phyloP scores from a whole-genome alignment of 805 yeast genomes.

The Candida fluviatilis region DNA sequence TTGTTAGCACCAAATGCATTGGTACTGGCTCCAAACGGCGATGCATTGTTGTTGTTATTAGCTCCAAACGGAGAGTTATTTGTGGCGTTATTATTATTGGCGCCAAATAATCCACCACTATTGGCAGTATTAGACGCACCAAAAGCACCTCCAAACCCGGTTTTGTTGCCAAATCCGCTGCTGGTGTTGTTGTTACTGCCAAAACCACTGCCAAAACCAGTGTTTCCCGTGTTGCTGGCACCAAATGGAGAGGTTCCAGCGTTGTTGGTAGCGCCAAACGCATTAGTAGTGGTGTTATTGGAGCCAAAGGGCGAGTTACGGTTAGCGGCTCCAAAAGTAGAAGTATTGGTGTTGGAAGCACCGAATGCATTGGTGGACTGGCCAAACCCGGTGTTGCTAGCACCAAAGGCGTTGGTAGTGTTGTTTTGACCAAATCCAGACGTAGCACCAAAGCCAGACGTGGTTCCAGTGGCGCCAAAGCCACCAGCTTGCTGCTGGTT shows the following conservation, averaged over 20 bases:
- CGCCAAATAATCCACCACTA: slow-evolving; percentile 18
- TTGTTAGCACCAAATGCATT: slow-evolving; percentile 5
- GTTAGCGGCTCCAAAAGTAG: slow-evolving; percentile 23
- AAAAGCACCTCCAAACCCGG: slow-evolving; percentile 6
- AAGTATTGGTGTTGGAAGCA: slow-evolving; percentile 21
- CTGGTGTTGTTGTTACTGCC: slow-evolving; percentile 12
- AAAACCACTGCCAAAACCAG: slow-evolving; percentile 12
- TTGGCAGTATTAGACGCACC: slow-evolving; percentile 9
- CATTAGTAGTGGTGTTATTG: slow-evolving; percentile 15
- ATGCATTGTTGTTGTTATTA: neutral
- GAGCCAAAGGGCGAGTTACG: slow-evolving; percentile 28
- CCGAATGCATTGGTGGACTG: slow-evolving; percentile 29
- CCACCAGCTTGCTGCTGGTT: slow-evolving; percentile 23
- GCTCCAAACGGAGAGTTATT: slow-evolving; percentile 6
- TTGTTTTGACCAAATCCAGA: slow-evolving; percentile 17
- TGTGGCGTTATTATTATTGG: slow-evolving; percentile 5
- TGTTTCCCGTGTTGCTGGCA: slow-evolving; percentile 15
- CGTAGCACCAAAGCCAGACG: slow-evolving; percentile 31
- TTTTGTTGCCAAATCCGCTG: slow-evolving; percentile 5
- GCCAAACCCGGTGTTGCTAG: slow-evolving; percentile 34
- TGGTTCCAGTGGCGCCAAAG: slow-evolving; percentile 23
- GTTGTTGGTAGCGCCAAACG: slow-evolving; percentile 15
- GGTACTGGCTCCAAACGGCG: neutral
- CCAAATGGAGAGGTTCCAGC: slow-evolving; percentile 32
- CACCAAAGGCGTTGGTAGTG: slow-evolving; percentile 17